Evolutionary conservation across 345 rosid species (phyloP), one percentile per base, ranked within the genome.

Genomic region (Xanthoceras sorbifolium): DNA sequence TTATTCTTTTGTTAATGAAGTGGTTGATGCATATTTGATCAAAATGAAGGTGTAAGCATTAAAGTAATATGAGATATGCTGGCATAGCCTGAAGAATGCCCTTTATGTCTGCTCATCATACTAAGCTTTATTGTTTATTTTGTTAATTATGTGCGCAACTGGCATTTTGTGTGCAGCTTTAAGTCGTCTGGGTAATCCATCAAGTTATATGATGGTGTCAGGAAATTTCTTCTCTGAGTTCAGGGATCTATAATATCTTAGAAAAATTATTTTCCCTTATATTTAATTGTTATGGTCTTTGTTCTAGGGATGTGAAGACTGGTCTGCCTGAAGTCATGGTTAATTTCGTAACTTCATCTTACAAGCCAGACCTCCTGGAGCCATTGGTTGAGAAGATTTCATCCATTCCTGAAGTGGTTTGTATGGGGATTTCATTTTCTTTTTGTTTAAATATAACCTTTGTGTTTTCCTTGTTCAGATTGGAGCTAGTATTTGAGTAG

Each of bases 291-390:
- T 62, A 17, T 69, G 55, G 55, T 85, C 75, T 72, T 54, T 83
- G 59, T 72, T 75, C 79, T 85, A 95, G 99, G 87, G 85, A 91
- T 82, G 75, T 83, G 74, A 82, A 81, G 79, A 87, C 92, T 76
- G 88, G 93, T 79, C 73, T 77, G 44, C 91, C 81, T 46, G 92
- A 95, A 76, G 88, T 95, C 48, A 95, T 95, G 98, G 98, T 93
- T 80, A 95, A 93, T 77, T 92, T 95, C 83, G 97, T 95, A 80
- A 95, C 98, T 42, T 90, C 98, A 3, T 89, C 90, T 44, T 89
- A 90, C 86, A 80, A 89, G 80, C 97, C 98, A 55, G 96, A 90
- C 84, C 84, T 93, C 85, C 89, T 95, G 89, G 86, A 87, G 84
- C 91, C 96, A 29, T 71, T 95, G n/a, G 89, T 92, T 67, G 94